Percentiles rank a stretch among this genome's conserved stretches.
Evolutionary conservation across 306 rosid species (phyloP).

Genomic region (Corylus americana): DNA sequence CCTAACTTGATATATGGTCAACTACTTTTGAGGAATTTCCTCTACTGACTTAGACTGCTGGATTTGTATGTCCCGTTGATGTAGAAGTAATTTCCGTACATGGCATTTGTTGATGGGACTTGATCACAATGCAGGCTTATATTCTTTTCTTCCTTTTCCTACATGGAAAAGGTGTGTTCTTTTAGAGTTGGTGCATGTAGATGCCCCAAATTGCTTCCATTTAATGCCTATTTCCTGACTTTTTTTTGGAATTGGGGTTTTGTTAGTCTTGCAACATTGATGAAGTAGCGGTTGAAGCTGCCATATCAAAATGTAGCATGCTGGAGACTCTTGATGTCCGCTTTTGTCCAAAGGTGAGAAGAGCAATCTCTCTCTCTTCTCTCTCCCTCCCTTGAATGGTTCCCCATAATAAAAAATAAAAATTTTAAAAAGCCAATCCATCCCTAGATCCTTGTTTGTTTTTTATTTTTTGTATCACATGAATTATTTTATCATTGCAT

Average conservation of each 20-base stretch:
- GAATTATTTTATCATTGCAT: background rate
- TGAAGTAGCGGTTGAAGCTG: slow-evolving; percentile 81
- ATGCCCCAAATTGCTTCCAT: background rate
- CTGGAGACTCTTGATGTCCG: slow-evolving; percentile 99
- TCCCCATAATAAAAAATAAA: no score
- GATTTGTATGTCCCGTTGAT: no score
- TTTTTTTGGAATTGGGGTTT: slow-evolving; percentile 17
- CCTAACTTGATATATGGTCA: background rate
- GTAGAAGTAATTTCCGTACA: no score
- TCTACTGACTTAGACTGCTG: background rate
- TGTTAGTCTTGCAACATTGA: slow-evolving; percentile 84
- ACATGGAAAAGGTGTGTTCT: background rate
- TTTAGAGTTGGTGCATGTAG: background rate
- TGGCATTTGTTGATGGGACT: background rate
- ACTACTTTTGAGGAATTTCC: background rate
- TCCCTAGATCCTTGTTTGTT: background rate
- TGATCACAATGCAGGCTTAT: background rate
- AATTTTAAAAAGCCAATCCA: no score
- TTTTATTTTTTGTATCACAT: no score
- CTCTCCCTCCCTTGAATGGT: no score
- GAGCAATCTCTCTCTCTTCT: slow-evolving; percentile 4
- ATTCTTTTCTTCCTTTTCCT: background rate
- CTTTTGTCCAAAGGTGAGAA: slow-evolving; percentile 82
- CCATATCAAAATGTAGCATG: slow-evolving; percentile 77
- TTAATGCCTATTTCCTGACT: background rate